Base-by-base conservation (phyloP, 495 filamentous ascomycete genomes). In the Amphirosellinia nigrospora region DNA sequence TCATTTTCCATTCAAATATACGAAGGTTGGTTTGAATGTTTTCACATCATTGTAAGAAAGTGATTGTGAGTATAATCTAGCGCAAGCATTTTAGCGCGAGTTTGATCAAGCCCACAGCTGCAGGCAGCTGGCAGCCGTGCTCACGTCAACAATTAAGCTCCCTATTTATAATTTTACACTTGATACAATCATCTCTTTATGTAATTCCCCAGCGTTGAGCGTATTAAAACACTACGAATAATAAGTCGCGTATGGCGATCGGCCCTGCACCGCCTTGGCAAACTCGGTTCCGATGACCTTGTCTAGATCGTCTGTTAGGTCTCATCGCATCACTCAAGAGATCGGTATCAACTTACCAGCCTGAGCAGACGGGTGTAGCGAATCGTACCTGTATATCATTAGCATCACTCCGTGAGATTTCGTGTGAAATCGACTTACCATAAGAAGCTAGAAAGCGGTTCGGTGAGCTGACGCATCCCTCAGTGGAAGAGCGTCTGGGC, bases 361-460 rank as follows among this genome's bases (percentile, higher is more conserved):
- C 79, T 86, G 84, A 75, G 87, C 81, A n/a, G 84, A 87, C 19
- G 90, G 89, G 79, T 93, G 91, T 74, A 93, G 77, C 74, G 88
- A 86, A 78, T 93, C 90, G 68, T 83, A 76, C 74, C 74, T 76
- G 30, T 28, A 11, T 86, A 83, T 86, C 73, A 85, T 64, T 68
- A 82, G 89, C 36, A 76, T 82, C 2, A n/a, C 55, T 58, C 55
- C 1, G 19, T 58, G 1, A 58, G 30, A 30, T 30, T 1, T 23
- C 1, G 13, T 30, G 0, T 53, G 13, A 56, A 4, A 72, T 71
- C 63, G 77, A 60, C 70, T 69, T 15, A 84, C 82, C 82, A 87
- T 68, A 84, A 50, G 68, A 78, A 84, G n/a, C 84, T 79, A 45
- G 75, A 75, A 43, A 75, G 71, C 36, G 79, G 74, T 6, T 80